Conservation (phyloP, 1,139 yeast species). For the Kodamaea anthophila region DNA sequence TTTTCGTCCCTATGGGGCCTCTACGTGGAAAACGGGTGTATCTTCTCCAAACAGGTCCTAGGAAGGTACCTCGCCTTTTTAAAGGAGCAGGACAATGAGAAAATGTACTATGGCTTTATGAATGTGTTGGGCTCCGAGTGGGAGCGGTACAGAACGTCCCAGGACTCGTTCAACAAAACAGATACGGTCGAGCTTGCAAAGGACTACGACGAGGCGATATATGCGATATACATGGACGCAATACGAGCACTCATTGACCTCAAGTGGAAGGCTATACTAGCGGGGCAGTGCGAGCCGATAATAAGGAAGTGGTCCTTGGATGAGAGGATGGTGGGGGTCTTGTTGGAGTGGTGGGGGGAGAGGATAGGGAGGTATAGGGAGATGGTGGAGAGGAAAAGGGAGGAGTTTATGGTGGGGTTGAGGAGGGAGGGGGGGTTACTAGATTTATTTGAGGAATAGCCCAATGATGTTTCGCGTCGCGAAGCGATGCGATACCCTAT, state of each 20-base stretch:
- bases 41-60: constrained; percentile 23
- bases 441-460: too few relatives aligned
- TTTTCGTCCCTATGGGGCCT: constrained; percentile 32
- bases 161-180: constrained; percentile 23
- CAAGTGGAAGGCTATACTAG: constrained; percentile 23
- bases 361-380: constrained; percentile 18
- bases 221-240: constrained; percentile 20
- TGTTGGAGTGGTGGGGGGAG: constrained; percentile 19
- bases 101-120: constrained; percentile 20
- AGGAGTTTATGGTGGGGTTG: constrained; percentile 23
- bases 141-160: constrained; percentile 15
- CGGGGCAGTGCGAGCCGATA: constrained; percentile 29
- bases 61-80: constrained; percentile 19
- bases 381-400: constrained; percentile 23
- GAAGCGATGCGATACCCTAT: too few relatives aligned
- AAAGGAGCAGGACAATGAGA: constrained; percentile 17
- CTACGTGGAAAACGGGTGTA: constrained; percentile 19
- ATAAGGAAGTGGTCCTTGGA: constrained; percentile 37
- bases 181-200: constrained; percentile 10
- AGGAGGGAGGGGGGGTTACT: constrained; percentile 19
- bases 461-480: too few relatives aligned
- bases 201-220: constrained; percentile 16
- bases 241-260: constrained; percentile 23
- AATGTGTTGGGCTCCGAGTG: constrained; percentile 17
- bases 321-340: constrained; percentile 19